Conservation (phyloP, 192 early-diverging fungal species). For the Entomortierella chlamydospora region DNA sequence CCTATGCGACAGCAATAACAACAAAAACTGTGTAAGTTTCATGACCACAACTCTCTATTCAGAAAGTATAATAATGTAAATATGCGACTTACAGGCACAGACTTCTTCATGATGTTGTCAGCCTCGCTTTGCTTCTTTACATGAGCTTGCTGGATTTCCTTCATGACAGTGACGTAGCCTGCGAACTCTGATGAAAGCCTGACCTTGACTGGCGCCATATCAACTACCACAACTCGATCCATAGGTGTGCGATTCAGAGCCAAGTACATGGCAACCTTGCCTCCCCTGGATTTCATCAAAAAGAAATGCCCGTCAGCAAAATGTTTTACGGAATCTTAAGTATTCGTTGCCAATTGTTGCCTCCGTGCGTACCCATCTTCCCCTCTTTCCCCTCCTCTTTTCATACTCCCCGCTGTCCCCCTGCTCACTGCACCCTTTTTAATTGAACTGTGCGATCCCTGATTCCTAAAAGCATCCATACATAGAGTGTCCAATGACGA, state of each 20-base stretch:
- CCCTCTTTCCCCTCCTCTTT: too few species aligned
- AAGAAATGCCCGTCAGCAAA: constrained; percentile 7
- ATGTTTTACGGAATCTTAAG: too few species aligned
- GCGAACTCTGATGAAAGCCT: constrained; percentile 66
- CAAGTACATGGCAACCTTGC: constrained; percentile 80
- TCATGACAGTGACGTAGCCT: constrained; percentile 67
- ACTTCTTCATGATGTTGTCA: constrained; percentile 65
- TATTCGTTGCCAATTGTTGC: neutral
- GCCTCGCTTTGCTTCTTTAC: constrained; percentile 69
- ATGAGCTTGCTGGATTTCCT: constrained; percentile 63
- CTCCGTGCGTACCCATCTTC: too few species aligned
- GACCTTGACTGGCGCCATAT: constrained; percentile 70
- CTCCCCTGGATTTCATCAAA: constrained; percentile 63
- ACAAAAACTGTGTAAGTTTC: too few species aligned
- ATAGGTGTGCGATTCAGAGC: constrained; percentile 67
- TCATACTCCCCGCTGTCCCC: neutral
- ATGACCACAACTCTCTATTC: too few species aligned
- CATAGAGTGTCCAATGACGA: constrained; percentile 94
- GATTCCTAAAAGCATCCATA: constrained; percentile 36
- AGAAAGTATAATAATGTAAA: too few species aligned
- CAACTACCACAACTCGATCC: constrained; percentile 74
- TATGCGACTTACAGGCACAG: constrained; percentile 36
- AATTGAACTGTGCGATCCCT: too few species aligned
- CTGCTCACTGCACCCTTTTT: neutral
- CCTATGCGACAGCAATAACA: constrained; percentile 33